Evolutionary conservation across 257 asterid species (phyloP).

Genomic region (Scutellaria baicalensis): DNA sequence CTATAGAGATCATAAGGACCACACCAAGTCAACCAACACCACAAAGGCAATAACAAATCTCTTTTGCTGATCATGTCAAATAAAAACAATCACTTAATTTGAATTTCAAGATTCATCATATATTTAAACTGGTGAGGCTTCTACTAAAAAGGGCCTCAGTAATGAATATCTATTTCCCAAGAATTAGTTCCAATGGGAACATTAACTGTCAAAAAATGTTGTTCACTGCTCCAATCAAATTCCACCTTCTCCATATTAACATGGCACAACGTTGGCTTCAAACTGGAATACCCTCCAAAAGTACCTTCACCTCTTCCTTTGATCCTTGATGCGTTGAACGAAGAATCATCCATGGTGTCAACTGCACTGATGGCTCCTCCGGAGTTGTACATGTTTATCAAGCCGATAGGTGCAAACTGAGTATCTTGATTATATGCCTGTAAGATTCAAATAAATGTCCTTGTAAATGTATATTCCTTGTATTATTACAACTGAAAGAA

Average conservation of each 20-base stretch:
- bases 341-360: conserved; percentile 18
- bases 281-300: conserved; percentile 42
- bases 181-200: too few relatives aligned
- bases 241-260: conserved; percentile 29
- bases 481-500: background rate
- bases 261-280: conserved; percentile 32
- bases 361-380: conserved; percentile 44
- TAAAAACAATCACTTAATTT: too few relatives aligned
- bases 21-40: too few relatives aligned
- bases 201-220: too few relatives aligned
- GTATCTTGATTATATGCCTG: conserved; percentile 31
- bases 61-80: too few relatives aligned
- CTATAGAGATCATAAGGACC: too few relatives aligned
- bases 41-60: too few relatives aligned
- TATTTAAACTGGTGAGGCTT: too few relatives aligned
- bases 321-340: conserved; percentile 16
- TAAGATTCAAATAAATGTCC: background rate
- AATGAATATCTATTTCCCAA: too few relatives aligned
- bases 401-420: conserved; percentile 46
- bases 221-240: too few relatives aligned
- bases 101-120: too few relatives aligned
- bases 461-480: background rate
- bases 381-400: conserved; percentile 52
- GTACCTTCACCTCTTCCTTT: conserved; percentile 44
- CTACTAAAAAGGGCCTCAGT: too few relatives aligned